Evolutionary conservation across 352 stramenopile genomes (phyloP), one percentile per base, ranked within the genome.

Genomic region (Aphanomyces invadans): DNA sequence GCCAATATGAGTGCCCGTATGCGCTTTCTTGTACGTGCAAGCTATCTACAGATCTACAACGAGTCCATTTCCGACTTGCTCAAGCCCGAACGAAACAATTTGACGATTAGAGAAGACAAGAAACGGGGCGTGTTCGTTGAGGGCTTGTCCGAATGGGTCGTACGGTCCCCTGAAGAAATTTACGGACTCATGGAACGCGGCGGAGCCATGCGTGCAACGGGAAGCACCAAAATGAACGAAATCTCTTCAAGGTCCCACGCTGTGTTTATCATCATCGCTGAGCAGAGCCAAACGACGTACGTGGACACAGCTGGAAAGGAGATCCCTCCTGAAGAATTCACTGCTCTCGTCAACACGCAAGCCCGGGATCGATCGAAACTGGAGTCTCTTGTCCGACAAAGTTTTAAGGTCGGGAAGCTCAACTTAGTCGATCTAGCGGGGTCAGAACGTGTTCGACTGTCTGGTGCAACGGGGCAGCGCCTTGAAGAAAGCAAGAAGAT

Each of bases 31-130:
- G 91, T 98, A 38, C 87, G 91, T 28, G 90, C 88, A 21, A 95
- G 83, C 29, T 98, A 97, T 68, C 64, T 97, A 51, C 90, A 98
- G 70, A 98, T 98, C 70, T 98, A 98, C 82, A 97, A 97, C 73
- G 92, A 98, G 67, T 88, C 78, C 36, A 97, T 98, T 65, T 97
- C 86, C 17, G 92, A 98, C 69, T 70, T 98, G 57, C 86, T 98
- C 55, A 97, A 97, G 76, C 88, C 89, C 15, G 92, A 97, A 68
- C 78, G 89, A 5, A 85, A 75, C 56, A 97, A 97, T 62, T 70
- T 98, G 21, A 88, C 86, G n/a, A 97, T 98, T 46, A 80, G 93
- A 46, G 93, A 98, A 68, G 90, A 97, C 72, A 87, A 92, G 73
- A 92, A 91, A 49, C 76, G 87, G 51, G 93, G 93, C 15, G 90